Conservation (phyloP, 108 stramenopile genomes). For the Skeletonema potamos region DNA sequence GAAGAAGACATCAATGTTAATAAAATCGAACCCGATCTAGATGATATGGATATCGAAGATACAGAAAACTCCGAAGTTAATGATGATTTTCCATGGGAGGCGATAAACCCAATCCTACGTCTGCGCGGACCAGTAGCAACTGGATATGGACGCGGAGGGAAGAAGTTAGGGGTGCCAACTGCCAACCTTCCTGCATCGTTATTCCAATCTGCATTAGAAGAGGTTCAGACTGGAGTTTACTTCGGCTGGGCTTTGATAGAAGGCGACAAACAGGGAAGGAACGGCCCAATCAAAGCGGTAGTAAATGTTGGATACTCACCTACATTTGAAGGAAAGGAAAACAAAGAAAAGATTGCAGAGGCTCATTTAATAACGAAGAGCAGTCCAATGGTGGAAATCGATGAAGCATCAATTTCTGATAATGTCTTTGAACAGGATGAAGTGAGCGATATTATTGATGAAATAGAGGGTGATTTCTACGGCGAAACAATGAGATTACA, state of each 20-base stretch:
- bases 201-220: constrained; percentile 73
- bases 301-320: constrained; percentile 92
- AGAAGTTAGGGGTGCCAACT: constrained; percentile 88
- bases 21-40: background rate
- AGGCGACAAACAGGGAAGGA: constrained; percentile 23
- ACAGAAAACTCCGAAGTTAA: background rate
- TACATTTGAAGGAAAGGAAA: constrained; percentile 88
- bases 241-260: constrained; percentile 82
- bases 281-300: constrained; percentile 64
- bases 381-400: constrained; percentile 34
- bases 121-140: constrained; percentile 70
- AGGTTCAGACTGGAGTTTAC: constrained; percentile 78
- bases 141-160: constrained; percentile 89
- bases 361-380: constrained; percentile 72
- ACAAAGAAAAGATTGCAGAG: constrained; percentile 87
- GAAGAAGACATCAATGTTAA: background rate
- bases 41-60: background rate
- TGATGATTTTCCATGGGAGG: constrained; percentile 26
- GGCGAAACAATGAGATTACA: constrained; percentile 74
- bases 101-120: constrained; percentile 50
- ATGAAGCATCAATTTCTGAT: background rate
- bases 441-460: constrained; percentile 7
- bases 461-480: constrained; percentile 75
- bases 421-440: constrained; percentile 10
- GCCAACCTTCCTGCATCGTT: constrained; percentile 85